Evolutionary conservation across 371 early-diverging fungal species (phyloP).

Genomic region (Choanephora cucurbitarum): DNA sequence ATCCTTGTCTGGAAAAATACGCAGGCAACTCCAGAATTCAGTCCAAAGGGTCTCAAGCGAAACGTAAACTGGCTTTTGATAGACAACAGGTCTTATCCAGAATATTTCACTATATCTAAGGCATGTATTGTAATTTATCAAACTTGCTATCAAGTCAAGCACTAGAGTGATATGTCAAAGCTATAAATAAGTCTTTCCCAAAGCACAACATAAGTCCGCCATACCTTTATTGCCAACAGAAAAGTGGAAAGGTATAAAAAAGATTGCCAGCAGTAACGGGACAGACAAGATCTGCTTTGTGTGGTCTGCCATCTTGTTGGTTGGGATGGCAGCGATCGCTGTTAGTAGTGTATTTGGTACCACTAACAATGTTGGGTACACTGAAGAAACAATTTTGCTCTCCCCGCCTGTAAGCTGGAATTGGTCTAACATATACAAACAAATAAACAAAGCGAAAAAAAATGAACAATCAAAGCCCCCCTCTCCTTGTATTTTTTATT

Average conservation of each 20-base stretch:
- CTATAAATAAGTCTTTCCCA: not conserved
- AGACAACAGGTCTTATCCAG: slow-evolving; percentile 36
- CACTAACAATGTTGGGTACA: slow-evolving; percentile 4
- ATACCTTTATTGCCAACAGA: slow-evolving; percentile 28
- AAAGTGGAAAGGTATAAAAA: slow-evolving; percentile 31
- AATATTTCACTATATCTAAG: slow-evolving; percentile 37
- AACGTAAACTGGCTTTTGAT: slow-evolving; percentile 30
- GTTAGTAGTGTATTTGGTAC: slow-evolving; percentile 21
- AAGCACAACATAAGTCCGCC: not conserved
- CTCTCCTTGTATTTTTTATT: too few species aligned
- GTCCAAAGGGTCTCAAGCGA: slow-evolving; percentile 23
- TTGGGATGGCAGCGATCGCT: slow-evolving; percentile 20
- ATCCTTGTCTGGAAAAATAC: slow-evolving; percentile 39
- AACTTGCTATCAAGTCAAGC: slow-evolving; percentile 23
- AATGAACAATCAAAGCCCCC: not conserved
- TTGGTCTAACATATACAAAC: not conserved
- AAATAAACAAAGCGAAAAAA: not conserved
- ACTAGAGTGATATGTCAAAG: slow-evolving; percentile 18
- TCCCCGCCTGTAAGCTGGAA: slow-evolving; percentile 13
- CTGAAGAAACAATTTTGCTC: slow-evolving; percentile 10
- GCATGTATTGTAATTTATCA: slow-evolving; percentile 26
- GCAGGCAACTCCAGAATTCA: slow-evolving; percentile 39
- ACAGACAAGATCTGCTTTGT: slow-evolving; percentile 36
- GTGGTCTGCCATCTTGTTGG: slow-evolving; percentile 15
- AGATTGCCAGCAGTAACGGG: slow-evolving; percentile 29